Evolutionary conservation across 805 yeast species (phyloP).

Genomic region (Candida morakotiae): DNA sequence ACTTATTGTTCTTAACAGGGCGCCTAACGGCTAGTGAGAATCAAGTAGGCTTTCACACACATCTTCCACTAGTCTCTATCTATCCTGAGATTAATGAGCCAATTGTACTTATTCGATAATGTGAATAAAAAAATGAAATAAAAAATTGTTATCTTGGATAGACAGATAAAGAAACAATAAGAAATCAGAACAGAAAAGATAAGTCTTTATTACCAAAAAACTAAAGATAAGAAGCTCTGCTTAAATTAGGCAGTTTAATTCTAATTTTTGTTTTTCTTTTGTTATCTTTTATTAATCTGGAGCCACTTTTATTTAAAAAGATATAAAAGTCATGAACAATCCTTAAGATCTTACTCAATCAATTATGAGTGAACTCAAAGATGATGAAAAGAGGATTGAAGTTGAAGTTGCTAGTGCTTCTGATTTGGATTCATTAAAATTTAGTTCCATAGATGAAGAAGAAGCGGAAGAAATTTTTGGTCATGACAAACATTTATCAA

Average conservation of each 20-base stretch:
- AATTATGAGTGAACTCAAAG: not conserved
- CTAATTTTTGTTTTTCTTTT: too few relatives aligned
- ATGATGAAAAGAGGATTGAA: not conserved
- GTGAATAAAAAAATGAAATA: too few relatives aligned
- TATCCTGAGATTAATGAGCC: too few relatives aligned
- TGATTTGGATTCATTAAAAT: slow-evolving; percentile 1
- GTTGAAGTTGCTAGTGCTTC: slow-evolving; percentile 1
- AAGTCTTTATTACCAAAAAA: too few relatives aligned
- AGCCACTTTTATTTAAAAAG: slow-evolving; percentile 2
- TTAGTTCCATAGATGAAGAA: not conserved
- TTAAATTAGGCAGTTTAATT: not conserved
- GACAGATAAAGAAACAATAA: not conserved
- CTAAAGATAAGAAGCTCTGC: not conserved
- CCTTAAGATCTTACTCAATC: too few relatives aligned
- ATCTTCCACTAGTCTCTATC: too few relatives aligned
- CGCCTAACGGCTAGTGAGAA: too few relatives aligned
- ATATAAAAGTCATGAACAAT: not conserved
- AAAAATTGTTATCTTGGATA: too few relatives aligned
- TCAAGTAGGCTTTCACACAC: too few relatives aligned
- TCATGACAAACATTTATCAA: slow-evolving; percentile 13
- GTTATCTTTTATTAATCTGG: not conserved
- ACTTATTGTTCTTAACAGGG: too few relatives aligned
- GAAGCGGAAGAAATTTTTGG: slow-evolving; percentile 8
- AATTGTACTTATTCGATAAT: too few relatives aligned
- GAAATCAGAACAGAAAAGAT: too few relatives aligned